Evolutionary conservation across 2,329 filamentous ascomycete genomes (phyloP).

Genomic region (Fusarium palustre): DNA sequence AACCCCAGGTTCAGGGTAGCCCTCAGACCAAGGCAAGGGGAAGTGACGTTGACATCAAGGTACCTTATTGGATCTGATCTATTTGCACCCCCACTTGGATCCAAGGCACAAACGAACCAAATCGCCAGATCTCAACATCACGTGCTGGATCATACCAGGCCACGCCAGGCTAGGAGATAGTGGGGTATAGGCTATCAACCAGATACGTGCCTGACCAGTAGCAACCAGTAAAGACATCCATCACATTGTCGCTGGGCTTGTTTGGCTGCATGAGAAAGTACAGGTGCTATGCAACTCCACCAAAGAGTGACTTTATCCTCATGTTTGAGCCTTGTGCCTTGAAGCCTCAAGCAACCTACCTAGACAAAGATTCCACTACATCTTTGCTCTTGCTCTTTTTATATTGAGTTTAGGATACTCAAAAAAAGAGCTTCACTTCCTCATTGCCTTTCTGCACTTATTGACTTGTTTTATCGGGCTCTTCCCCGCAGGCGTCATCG

Average conservation of each 20-base stretch:
- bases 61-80: slow-evolving; percentile 7
- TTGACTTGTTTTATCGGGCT: slow-evolving; percentile 33
- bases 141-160: slow-evolving; percentile 42
- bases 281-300: slow-evolving; percentile 51
- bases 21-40: slow-evolving; percentile 1
- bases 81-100: slow-evolving; percentile 39
- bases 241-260: slow-evolving; percentile 34
- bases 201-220: slow-evolving; percentile 28
- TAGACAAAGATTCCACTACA: slow-evolving; percentile 39
- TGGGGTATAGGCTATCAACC: slow-evolving; percentile 33
- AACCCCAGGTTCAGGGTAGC: slow-evolving; percentile 38
- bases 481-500: slow-evolving; percentile 53
- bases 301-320: slow-evolving; percentile 51
- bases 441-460: slow-evolving; percentile 31
- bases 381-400: slow-evolving; percentile 24
- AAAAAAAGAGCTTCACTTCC: slow-evolving; percentile 24
- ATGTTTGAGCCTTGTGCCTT: slow-evolving; percentile 36
- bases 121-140: slow-evolving; percentile 37
- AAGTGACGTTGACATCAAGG: slow-evolving; percentile 46
- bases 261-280: slow-evolving; percentile 51
- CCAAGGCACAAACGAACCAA: slow-evolving; percentile 43
- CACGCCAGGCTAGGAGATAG: slow-evolving; percentile 26
- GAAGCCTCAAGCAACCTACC: slow-evolving; percentile 42
- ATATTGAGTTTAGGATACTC: slow-evolving; percentile 22
- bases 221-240: not conserved